A percentile compares a stretch with the other conserved stretches of the same genome.
phyloP scores from a whole-genome alignment of 2,329 filamentous ascomycete species.

The Rutstroemia sp. region DNA sequence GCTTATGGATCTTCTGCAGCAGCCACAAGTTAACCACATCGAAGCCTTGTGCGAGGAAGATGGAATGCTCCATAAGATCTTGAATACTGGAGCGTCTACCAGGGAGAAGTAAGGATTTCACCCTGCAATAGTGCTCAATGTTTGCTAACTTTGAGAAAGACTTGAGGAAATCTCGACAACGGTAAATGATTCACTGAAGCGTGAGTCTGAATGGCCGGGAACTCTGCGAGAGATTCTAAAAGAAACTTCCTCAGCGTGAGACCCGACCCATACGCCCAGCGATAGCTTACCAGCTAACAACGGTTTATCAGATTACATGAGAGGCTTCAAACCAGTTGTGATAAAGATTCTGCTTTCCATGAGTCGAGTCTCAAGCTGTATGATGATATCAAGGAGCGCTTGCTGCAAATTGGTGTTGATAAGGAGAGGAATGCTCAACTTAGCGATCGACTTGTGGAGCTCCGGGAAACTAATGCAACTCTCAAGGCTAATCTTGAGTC shows the following conservation, averaged over 20 bases:
- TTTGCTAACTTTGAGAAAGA: slow-evolving; percentile 14
- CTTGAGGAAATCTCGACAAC: slow-evolving; percentile 16
- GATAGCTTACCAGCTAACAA: background rate
- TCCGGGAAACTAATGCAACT: slow-evolving; percentile 17
- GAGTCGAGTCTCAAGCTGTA: background rate
- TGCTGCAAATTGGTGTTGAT: background rate
- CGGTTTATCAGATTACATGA: background rate
- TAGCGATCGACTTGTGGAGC: slow-evolving; percentile 16
- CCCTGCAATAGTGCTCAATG: slow-evolving; percentile 5
- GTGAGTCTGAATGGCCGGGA: slow-evolving; percentile 11
- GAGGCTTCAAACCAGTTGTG: background rate
- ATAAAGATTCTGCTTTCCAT: background rate
- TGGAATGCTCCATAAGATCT: slow-evolving; percentile 16
- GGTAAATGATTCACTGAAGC: slow-evolving; percentile 12
- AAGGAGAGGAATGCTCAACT: slow-evolving; percentile 15
- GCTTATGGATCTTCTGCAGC: slow-evolving; percentile 17
- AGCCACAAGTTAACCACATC: slow-evolving; percentile 12
- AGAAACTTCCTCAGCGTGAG: slow-evolving; percentile 20
- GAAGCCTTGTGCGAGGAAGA: slow-evolving; percentile 18
- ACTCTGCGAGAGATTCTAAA: slow-evolving; percentile 19
- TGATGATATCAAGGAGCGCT: background rate
- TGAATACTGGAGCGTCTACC: slow-evolving; percentile 11
- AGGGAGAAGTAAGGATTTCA: slow-evolving; percentile 27
- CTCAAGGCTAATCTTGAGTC: slow-evolving; percentile 12
- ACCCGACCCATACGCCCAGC: background rate